These are phyloP conservation scores for Fusarium pseudoanthophilum DNA, from an alignment of 2,329 filamentous ascomycete genomes.

Conservation along the genomic window DNA sequence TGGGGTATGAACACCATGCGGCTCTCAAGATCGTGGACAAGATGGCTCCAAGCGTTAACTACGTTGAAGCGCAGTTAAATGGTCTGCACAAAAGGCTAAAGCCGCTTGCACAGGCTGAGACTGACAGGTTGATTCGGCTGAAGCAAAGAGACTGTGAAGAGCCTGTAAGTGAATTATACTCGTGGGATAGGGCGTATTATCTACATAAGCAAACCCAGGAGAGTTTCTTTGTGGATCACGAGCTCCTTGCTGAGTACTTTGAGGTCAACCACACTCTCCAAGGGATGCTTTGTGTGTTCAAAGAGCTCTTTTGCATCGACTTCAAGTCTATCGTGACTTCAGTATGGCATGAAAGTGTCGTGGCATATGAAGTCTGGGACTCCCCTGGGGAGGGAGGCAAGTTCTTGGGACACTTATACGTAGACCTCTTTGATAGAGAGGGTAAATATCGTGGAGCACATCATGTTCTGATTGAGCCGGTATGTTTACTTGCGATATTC, in stretches of 20 bases:
- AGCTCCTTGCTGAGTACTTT: not conserved
- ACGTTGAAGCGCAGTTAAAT: not conserved
- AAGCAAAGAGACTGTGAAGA: rapidly evolving
- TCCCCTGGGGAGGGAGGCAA: rapidly evolving
- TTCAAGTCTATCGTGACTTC: not conserved
- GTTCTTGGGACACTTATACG: not conserved
- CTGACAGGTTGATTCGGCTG: not conserved
- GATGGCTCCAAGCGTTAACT: not conserved
- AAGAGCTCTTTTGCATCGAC: not conserved
- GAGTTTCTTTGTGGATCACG: not conserved
- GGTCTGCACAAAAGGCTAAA: not conserved
- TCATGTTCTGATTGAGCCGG: not conserved
- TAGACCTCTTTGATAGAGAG: not conserved
- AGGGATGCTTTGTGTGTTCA: not conserved
- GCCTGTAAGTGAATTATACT: rapidly evolving
- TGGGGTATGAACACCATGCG: not conserved
- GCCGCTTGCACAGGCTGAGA: not conserved
- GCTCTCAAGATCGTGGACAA: not conserved
- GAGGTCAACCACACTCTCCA: not conserved
- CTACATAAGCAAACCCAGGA: not conserved
- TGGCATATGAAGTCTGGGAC: not conserved
- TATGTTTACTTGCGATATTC: not conserved
- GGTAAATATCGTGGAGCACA: not conserved
- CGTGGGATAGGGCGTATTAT: not conserved
- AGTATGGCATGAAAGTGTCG: not conserved